These are phyloP conservation scores for Debaryomyces subglobosus DNA, from an alignment of 1,139 yeast species.

Conservation along the genomic window DNA sequence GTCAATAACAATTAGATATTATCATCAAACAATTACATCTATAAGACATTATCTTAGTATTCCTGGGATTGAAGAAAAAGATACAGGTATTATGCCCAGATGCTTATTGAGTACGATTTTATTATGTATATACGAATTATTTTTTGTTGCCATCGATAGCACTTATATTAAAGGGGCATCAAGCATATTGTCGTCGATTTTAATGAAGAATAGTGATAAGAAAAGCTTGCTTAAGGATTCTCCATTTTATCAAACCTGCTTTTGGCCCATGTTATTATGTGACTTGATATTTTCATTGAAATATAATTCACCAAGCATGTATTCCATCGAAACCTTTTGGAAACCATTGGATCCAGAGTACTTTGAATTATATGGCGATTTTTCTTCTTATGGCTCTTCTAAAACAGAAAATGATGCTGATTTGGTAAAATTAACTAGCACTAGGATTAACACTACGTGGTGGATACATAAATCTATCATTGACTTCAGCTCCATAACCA, in stretches of 20 bases:
- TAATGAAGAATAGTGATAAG: conserved; percentile 22
- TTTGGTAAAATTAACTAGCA: conserved; percentile 1
- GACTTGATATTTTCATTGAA: conserved; percentile 41
- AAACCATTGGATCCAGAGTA: conserved; percentile 34
- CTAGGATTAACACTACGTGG: conserved; percentile 27
- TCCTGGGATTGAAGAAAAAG: conserved; percentile 26
- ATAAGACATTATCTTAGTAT: conserved; percentile 33
- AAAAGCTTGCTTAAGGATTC: conserved; percentile 28
- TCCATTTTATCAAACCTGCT: conserved; percentile 36
- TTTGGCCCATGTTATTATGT: conserved; percentile 40
- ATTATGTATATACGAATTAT: conserved; percentile 43
- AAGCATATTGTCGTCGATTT: conserved; percentile 31
- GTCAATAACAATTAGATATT: conserved; percentile 37
- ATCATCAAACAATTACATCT: conserved; percentile 38
- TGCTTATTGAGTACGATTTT: conserved; percentile 41
- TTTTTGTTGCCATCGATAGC: conserved; percentile 39
- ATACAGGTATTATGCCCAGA: conserved; percentile 34
- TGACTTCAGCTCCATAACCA: conserved; percentile 33
- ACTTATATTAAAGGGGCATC: conserved; percentile 42
- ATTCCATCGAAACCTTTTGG: conserved; percentile 36
- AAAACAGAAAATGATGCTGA: conserved; percentile 6
- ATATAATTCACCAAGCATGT: conserved; percentile 33
- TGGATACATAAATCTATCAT: conserved; percentile 41
- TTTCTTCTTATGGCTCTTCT: neutral
- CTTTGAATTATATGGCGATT: conserved; percentile 25